Evolutionary conservation across 2,329 filamentous ascomycete species (phyloP).

Genomic region (Fusarium heterosporum): DNA sequence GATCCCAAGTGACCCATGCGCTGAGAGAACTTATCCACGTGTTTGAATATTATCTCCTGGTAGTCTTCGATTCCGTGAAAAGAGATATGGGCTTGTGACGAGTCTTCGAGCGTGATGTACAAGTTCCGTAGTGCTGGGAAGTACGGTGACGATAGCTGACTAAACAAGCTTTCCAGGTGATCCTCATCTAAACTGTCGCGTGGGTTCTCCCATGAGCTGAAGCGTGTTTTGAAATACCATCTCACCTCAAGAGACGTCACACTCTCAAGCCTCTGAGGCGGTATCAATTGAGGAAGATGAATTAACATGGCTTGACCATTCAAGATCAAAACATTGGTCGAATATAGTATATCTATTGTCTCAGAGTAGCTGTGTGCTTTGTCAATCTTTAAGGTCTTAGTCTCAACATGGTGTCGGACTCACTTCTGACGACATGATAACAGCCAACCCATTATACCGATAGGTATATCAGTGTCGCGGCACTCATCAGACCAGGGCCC

Average conservation of each 20-base stretch:
- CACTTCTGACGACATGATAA: slow-evolving; percentile 4
- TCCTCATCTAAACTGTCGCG: not conserved
- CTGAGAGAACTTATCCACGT: not conserved
- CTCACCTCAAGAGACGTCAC: not conserved
- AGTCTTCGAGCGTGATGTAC: not conserved
- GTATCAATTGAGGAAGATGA: not conserved
- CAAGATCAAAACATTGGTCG: not conserved
- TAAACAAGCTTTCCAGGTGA: not conserved
- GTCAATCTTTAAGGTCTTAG: not conserved
- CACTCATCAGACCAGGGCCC: not conserved
- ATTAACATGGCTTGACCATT: not conserved
- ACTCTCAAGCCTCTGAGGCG: not conserved
- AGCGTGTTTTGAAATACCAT: not conserved
- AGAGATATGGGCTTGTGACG: not conserved
- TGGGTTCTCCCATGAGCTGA: not conserved
- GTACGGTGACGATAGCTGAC: not conserved
- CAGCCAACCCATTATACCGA: slow-evolving; percentile 1
- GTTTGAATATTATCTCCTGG: not conserved
- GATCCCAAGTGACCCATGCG: not conserved
- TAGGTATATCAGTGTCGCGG: not conserved
- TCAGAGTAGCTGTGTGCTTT: not conserved
- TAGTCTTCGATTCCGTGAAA: not conserved
- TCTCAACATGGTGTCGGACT: not conserved
- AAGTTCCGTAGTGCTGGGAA: not conserved
- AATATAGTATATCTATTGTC: not conserved